Evolutionary conservation across 768 basidiomycete genomes (phyloP), one percentile per base, ranked within the genome.

Genomic region (Suillus occidentalis): DNA sequence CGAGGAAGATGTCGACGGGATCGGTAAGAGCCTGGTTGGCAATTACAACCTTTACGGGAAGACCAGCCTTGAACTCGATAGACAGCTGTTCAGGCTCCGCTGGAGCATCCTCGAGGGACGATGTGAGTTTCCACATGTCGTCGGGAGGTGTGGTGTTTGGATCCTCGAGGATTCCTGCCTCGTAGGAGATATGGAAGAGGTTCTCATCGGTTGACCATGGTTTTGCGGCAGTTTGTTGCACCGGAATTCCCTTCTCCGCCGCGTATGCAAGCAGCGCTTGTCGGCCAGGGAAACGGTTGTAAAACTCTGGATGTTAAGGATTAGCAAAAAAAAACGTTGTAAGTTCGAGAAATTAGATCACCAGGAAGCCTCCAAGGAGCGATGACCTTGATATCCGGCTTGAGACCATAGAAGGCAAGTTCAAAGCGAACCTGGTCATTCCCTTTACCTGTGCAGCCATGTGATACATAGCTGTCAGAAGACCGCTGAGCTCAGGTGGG

Each of bases 121-220:
- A 82, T 67, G 94, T 98, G 68, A 99, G 88, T 78, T 98, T 99
- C 97, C 97, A 99, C 97, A 99, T 99, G 83, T 99, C 97, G 14
- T 77, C 75, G 20, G 97, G 97, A 61, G 97, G 97, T 6, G 95
- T 98, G 65, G 82, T 89, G 83, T 97, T 88, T 68, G 97, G 97
- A 75, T 99, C 92, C 78, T 99, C 97, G 68, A 99, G 89, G 77
- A 99, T 99, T 53, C 97, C 97, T 13, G 97, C 97, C 79, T 99
- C 97, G 81, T 98, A 99, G 20, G 97, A 99, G 80, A 99, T 99
- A 83, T 99, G 97, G 89, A 97, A 98, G 57, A 99, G 85, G 82
- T 99, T 99, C 81, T 99, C 97, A 76, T 99, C 97, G 8, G 97
- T 99, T 3, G 97, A 98, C 97, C 97, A 99, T 43, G 97, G 97